Evolutionary conservation across 768 basidiomycete species (phyloP), one percentile per base, ranked within the genome.

Genomic region (Lactarius psammicola): DNA sequence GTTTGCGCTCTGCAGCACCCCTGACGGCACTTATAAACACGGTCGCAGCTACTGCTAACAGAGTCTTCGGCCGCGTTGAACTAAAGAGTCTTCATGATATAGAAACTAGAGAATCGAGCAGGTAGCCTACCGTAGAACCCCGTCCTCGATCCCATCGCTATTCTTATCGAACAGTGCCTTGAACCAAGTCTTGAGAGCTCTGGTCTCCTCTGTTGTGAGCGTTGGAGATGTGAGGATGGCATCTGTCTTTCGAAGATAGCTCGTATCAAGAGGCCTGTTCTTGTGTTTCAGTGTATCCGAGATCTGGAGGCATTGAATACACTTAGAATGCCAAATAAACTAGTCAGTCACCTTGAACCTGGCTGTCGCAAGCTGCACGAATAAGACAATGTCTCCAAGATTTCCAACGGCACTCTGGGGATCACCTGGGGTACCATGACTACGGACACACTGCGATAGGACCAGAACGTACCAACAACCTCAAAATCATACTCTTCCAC

Each of bases 61-160:
- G 75, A 0, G 80, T 84, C 71, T 84, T 86, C 1, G 88, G 90
- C 64, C 85, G 84, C 4, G 89, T 92, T 9, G 87, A 84, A 63
- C 90, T 92, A 69, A 20, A 18, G 44, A 53, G 28, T 40, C 6
- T 17, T 54, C 26, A 34, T 58, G n/a, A 58, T 49, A 9, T 33
- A 51, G 59, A n/a, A 26, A 13, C 20, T 6, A 30, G 26, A 30
- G 10, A 49, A 15, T 42, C 1, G 17, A 40, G 17, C 18, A 44
- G 28, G 38, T 23, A 9, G 54, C 64, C 18, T 58, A 78, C 75
- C 78, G 70, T n/a, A 79, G 69, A 23, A 91, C 89, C 17, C 83
- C 86, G 70, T 94, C 92, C 69, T 93, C 92, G 31, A 94, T 92
- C 1, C 92, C 92, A 73, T 93, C 92, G 68, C 85, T 91, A 65